Percentiles rank a stretch among this genome's conserved stretches.
Evolutionary conservation across 2,329 filamentous ascomycete genomes (phyloP).

Genomic region (Penicillium vulpinum): DNA sequence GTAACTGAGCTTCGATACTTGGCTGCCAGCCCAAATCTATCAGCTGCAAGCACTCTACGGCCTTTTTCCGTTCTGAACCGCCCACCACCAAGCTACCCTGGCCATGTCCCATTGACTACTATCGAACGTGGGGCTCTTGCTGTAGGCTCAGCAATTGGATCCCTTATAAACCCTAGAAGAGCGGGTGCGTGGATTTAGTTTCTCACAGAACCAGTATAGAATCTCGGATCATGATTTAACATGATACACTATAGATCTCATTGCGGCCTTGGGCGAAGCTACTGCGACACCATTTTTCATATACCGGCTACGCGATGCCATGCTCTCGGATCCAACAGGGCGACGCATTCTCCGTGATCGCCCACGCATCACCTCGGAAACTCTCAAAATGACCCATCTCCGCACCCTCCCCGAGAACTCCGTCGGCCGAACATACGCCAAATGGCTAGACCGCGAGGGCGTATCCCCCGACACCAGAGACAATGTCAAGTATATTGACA

Average conservation of each 20-base stretch:
- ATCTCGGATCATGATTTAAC: constrained; percentile 5
- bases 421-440: constrained; percentile 78
- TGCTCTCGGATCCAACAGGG: constrained; percentile 81
- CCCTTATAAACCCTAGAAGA: constrained; percentile 72
- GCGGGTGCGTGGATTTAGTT: constrained; percentile 56
- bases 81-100: constrained; percentile 82
- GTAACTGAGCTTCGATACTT: constrained; percentile 18
- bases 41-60: constrained; percentile 32
- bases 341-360: constrained; percentile 87
- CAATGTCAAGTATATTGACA: constrained; percentile 83
- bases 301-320: constrained; percentile 82
- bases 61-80: constrained; percentile 81
- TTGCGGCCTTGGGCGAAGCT: constrained; percentile 89
- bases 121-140: constrained; percentile 74
- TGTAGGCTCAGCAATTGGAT: constrained; percentile 60
- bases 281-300: constrained; percentile 96
- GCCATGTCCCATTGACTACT: constrained; percentile 83
- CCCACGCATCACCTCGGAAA: constrained; percentile 78
- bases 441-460: constrained; percentile 91
- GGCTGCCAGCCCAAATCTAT: constrained; percentile 4
- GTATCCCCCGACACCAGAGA: constrained; percentile 88
- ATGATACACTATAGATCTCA: constrained; percentile 66
- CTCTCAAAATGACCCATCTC: constrained; percentile 67
- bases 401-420: constrained; percentile 70
- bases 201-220: neutral